Percentiles rank a stretch among this genome's conserved stretches.
Conservation (phyloP, 345 rosid genomes). For the Eucalyptus sp. region DNA sequence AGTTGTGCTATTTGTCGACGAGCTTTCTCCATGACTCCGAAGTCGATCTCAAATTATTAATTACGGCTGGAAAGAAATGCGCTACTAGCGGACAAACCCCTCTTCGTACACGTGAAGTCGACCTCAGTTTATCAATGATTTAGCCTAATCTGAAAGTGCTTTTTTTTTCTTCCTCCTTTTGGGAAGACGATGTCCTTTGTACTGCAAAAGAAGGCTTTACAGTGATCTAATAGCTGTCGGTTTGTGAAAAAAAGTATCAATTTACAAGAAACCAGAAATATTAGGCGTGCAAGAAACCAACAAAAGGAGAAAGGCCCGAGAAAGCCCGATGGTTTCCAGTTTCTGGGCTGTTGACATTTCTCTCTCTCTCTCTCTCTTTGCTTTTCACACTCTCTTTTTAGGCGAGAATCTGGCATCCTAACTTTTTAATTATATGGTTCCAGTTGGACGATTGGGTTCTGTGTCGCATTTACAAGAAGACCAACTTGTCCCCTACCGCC, state of each 20-base stretch:
- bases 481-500: slow-evolving; percentile 36
- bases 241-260: neutral
- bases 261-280: neutral
- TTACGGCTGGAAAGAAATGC: neutral
- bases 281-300: neutral
- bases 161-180: neutral
- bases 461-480: slow-evolving; percentile 89
- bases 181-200: neutral
- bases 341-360: neutral
- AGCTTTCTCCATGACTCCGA: neutral
- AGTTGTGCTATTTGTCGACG: neutral
- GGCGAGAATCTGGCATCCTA: neutral
- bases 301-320: neutral
- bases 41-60: neutral
- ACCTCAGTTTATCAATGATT: neutral
- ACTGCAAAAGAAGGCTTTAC: neutral
- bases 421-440: neutral
- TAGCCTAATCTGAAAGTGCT: neutral
- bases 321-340: neutral
- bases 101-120: neutral
- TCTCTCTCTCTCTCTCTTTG: neutral
- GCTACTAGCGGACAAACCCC: neutral
- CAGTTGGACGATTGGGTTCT: slow-evolving; percentile 99
- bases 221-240: neutral
- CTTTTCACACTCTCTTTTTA: neutral